Conservation (phyloP, 345 rosid species). For the Barbarea vulgaris region DNA sequence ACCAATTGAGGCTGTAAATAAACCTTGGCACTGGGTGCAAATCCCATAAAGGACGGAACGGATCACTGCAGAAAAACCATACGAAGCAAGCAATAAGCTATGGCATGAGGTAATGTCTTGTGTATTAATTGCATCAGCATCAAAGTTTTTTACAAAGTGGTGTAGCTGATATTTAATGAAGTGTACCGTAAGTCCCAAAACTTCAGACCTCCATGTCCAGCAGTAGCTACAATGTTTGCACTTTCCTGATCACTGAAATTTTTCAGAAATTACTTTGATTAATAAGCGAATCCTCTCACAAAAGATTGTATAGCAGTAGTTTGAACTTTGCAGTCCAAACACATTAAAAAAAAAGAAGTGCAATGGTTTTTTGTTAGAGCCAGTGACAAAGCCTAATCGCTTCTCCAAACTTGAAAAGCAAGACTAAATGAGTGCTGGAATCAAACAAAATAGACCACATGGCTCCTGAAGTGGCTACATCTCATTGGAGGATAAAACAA, state of each 20-base stretch:
- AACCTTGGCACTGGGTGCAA: conserved; percentile 64
- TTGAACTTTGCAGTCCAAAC: background rate
- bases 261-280: conserved; percentile 20
- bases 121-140: background rate
- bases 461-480: background rate
- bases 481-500: background rate
- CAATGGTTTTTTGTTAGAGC: background rate
- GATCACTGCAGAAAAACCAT: conserved; percentile 63
- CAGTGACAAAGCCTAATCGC: conserved; percentile 9
- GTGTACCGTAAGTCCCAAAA: conserved; percentile 91
- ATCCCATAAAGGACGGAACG: conserved; percentile 82
- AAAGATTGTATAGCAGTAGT: background rate
- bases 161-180: conserved; percentile 12
- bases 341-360: background rate
- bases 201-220: conserved; percentile 85
- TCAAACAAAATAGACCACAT: background rate
- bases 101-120: background rate
- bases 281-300: background rate
- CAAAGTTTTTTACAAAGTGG: background rate
- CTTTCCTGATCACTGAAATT: conserved; percentile 65
- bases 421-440: background rate
- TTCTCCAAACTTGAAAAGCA: background rate
- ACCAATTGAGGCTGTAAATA: conserved; percentile 80
- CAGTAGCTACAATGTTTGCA: conserved; percentile 68
- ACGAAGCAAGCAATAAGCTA: conserved; percentile 16